Conservation (phyloP, 495 filamentous ascomycete genomes). For the Amphirosellinia nigrospora region DNA sequence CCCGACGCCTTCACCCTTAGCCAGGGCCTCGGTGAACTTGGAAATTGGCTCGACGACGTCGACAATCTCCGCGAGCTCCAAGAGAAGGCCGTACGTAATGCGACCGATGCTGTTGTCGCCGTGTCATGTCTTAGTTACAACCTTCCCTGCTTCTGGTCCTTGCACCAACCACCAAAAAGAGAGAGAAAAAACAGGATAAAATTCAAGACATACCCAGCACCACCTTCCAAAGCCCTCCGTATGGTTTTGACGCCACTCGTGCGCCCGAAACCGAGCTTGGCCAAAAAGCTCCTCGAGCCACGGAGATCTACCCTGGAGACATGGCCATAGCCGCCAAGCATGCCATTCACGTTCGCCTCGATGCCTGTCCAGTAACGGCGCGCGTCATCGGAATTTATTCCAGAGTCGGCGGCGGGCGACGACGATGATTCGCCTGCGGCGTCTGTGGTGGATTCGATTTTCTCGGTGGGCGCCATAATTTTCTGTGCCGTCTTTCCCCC, state of each 20-base stretch:
- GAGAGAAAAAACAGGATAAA: slow-evolving; percentile 19
- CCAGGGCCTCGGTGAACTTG: slow-evolving; percentile 61
- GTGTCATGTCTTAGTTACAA: slow-evolving; percentile 11
- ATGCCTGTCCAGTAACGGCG: slow-evolving; percentile 78
- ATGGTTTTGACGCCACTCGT: slow-evolving; percentile 37
- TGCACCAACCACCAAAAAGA: slow-evolving; percentile 15
- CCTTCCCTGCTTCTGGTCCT: background rate
- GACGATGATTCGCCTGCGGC: too few relatives aligned
- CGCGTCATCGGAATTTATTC: slow-evolving; percentile 59
- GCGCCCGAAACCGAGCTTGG: slow-evolving; percentile 68
- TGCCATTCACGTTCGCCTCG: slow-evolving; percentile 73
- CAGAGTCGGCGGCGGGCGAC: too few relatives aligned
- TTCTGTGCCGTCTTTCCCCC: slow-evolving; percentile 6
- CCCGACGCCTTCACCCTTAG: slow-evolving; percentile 57
- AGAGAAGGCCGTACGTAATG: slow-evolving; percentile 56
- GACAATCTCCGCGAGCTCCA: slow-evolving; percentile 48
- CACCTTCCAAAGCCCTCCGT: slow-evolving; percentile 55
- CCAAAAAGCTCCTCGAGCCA: slow-evolving; percentile 77
- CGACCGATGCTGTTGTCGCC: slow-evolving; percentile 56
- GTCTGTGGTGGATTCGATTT: background rate
- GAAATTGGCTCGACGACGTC: slow-evolving; percentile 62
- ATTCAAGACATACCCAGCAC: slow-evolving; percentile 55
- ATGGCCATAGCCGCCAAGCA: slow-evolving; percentile 92
- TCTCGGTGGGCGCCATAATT: slow-evolving; percentile 22
- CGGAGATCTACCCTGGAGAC: too few relatives aligned